Base-by-base conservation (phyloP, 1,284 basidiomycete species). In the Ganoderma leucocontextum region DNA sequence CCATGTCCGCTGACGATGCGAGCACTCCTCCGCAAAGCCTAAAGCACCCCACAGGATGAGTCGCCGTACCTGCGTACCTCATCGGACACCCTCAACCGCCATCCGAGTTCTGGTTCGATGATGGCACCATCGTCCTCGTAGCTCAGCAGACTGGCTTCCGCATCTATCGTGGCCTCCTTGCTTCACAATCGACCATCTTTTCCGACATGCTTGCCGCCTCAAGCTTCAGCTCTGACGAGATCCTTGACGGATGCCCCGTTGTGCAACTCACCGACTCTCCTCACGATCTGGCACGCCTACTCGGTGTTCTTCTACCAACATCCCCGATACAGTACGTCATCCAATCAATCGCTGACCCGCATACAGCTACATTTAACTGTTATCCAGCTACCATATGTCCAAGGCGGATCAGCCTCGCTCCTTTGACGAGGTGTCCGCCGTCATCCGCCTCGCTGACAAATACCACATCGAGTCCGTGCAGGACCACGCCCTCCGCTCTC, bases 401-500 rank as follows among this genome's bases (percentile, higher is more conserved):
- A 17, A 35, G 13, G 17, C 29, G 8, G 13, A 19, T 17, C 29
- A 29, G 13, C 22, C 35, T 0, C n/a, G n/a, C 39, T 29, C 59
- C 39, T 62, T 62, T 19, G 39, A 42, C 35, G 15, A 38, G 7
- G 25, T 53, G 19, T 62, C 47, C 33, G 63, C 70, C 4, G 13
- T 68, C 36, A 44, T 66, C 15, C 70, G 64, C 22, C 63, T 71
- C 44, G 60, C 64, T 1, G 64, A 68, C 70, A 71, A 68, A 52
- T 71, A 71, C 29, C 39, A 65, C 12, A 44, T 67, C 9, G 59
- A 65, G n/a, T 61, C 52, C 35, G 12, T 71, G 38, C 67, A 53
- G 10, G 19, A 57, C 25, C 29, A 61, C 25, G 42, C 29, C 1
- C n/a, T 67, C 10, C 22, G 25, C 35, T 25, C 49, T 1, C 62